Percentiles rank a stretch among this genome's conserved stretches.
phyloP scores from a whole-genome alignment of 2,329 filamentous ascomycete genomes.

The Elsinoe necatrix region DNA sequence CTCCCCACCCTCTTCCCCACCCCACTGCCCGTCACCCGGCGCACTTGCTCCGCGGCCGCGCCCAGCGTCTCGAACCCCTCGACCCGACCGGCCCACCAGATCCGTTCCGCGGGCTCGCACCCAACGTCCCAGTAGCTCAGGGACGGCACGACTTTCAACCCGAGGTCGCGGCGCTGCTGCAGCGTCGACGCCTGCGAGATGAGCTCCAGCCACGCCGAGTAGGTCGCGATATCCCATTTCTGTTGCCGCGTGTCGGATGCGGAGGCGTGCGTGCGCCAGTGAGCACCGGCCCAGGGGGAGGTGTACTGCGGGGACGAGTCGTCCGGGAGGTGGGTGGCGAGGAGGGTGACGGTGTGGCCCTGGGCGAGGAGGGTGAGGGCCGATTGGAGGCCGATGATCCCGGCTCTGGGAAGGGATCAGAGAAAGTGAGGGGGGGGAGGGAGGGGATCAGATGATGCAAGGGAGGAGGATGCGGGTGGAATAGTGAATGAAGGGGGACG shows the following conservation, averaged over 20 bases:
- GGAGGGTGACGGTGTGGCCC: constrained; percentile 35
- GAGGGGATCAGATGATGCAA: background rate
- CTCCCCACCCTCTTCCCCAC: background rate
- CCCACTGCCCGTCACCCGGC: background rate
- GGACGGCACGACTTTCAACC: constrained; percentile 21
- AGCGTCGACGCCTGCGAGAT: constrained; percentile 27
- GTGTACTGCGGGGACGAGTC: constrained; percentile 37
- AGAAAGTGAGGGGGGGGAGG: background rate
- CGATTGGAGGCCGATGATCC: constrained; percentile 40
- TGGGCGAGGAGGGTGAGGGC: constrained; percentile 36
- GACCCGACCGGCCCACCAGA: constrained; percentile 36
- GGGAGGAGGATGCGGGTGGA: background rate
- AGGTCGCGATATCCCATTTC: constrained; percentile 38
- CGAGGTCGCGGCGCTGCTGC: constrained; percentile 15
- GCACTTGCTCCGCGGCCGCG: background rate
- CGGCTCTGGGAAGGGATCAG: constrained; percentile 30
- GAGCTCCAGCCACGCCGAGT: constrained; percentile 33
- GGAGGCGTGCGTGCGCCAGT: constrained; percentile 39
- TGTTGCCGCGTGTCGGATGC: constrained; percentile 28
- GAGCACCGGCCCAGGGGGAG: constrained; percentile 39
- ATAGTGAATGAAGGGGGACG: background rate
- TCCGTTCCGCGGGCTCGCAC: constrained; percentile 19
- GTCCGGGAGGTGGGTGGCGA: constrained; percentile 37
- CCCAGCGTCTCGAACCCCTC: constrained; percentile 26
- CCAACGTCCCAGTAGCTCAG: constrained; percentile 25